These are phyloP conservation scores for Ogataea ramenticola DNA, from an alignment of 805 yeast genomes.

Conservation along the genomic window DNA sequence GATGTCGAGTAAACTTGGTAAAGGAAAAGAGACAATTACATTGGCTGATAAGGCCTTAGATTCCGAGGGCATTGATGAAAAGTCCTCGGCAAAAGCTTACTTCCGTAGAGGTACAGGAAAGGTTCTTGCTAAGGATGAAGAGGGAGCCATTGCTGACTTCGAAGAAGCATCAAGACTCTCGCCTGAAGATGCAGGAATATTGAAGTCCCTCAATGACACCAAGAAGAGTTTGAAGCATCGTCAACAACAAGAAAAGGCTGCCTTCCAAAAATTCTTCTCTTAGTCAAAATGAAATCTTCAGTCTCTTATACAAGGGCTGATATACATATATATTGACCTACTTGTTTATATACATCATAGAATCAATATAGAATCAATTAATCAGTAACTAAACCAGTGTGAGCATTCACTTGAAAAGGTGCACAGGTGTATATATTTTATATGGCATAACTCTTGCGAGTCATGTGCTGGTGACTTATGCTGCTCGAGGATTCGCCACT, in stretches of 20 bases:
- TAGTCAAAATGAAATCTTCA: too few species aligned
- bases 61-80: slow-evolving; percentile 49
- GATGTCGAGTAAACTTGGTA: slow-evolving; percentile 57
- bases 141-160: slow-evolving; percentile 59
- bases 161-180: slow-evolving; percentile 55
- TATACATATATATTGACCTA: too few species aligned
- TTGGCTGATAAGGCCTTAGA: slow-evolving; percentile 65
- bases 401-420: too few species aligned
- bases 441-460: not conserved
- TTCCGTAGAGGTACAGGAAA: slow-evolving; percentile 82
- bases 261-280: slow-evolving; percentile 62
- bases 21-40: slow-evolving; percentile 45
- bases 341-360: too few species aligned
- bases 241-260: slow-evolving; percentile 63
- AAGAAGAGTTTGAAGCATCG: slow-evolving; percentile 44
- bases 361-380: too few species aligned
- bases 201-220: slow-evolving; percentile 56
- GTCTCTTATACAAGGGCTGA: too few species aligned
- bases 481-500: not conserved
- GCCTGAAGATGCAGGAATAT: slow-evolving; percentile 68
- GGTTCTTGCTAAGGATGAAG: slow-evolving; percentile 55
- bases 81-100: slow-evolving; percentile 74
- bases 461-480: not conserved
- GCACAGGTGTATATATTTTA: not conserved
- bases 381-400: too few species aligned